These are phyloP conservation scores for Moricandia moricandioides DNA, from an alignment of 345 rosid species.

Conservation along the genomic window DNA sequence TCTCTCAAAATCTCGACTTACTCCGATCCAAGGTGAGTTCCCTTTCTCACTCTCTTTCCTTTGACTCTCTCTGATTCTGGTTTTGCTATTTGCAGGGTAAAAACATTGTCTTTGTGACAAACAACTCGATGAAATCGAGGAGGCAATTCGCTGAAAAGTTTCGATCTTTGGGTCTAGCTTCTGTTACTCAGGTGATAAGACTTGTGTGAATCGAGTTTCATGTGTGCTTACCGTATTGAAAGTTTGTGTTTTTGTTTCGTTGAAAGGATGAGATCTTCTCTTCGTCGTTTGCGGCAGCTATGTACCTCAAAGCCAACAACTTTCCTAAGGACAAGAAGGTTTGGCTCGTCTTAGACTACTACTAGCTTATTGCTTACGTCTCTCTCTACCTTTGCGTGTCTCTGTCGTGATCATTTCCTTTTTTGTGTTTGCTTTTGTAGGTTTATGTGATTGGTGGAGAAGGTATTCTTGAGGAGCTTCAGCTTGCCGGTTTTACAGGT, in stretches of 20 bases:
- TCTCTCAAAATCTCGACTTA: conserved; percentile 53
- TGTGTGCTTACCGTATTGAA: neutral
- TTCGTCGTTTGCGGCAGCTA: conserved; percentile 89
- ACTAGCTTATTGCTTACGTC: neutral
- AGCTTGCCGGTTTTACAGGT: conserved; percentile 65
- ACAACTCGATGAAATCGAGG: conserved; percentile 78
- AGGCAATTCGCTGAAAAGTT: conserved; percentile 70
- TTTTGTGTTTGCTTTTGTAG: conserved; percentile 34
- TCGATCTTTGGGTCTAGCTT: conserved; percentile 59
- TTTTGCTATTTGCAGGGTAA: conserved; percentile 54
- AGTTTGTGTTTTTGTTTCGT: neutral
- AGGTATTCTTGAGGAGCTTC: conserved; percentile 74
- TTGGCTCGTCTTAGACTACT: neutral
- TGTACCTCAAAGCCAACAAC: conserved; percentile 74
- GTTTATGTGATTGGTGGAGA: conserved; percentile 87
- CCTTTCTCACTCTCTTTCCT: neutral
- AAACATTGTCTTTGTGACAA: conserved; percentile 79
- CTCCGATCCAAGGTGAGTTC: conserved; percentile 66
- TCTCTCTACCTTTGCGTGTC: neutral
- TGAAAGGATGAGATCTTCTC: conserved; percentile 86
- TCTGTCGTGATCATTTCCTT: neutral
- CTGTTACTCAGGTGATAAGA: conserved; percentile 78
- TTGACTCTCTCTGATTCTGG: neutral
- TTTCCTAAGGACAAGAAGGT: conserved; percentile 85
- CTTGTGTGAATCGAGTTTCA: neutral